Base-by-base conservation (phyloP, 1,284 basidiomycete species). In the Apiotrichum gracile region DNA sequence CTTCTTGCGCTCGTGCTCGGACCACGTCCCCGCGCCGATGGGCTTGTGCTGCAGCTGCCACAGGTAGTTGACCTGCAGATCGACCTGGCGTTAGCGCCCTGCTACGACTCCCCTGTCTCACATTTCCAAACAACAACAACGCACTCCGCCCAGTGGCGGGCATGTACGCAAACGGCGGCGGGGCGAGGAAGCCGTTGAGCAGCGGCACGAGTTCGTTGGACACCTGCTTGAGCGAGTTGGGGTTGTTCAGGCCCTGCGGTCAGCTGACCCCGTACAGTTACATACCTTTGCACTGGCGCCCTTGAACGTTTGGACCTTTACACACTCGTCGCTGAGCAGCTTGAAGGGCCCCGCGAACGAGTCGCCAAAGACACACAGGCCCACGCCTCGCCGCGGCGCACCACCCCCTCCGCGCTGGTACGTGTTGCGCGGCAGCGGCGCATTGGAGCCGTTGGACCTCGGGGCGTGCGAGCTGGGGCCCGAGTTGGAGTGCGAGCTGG, bases 31-130 rank as follows among this genome's bases (percentile, higher is more conserved):
- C 2, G 58, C 35, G 0, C 65, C 55, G 21, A 73, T 51, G 0
- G 66, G 64, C 54, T 69, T 70, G 46, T 69, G 57, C 47, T 66
- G 63, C 21, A 73, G 60, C 51, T 73, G 69, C 64, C 65, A 72
- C 22, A 73, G 64, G 46, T 73, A 72, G 62, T 73, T 73, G 57
- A 73, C 69, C 49, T 73, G 69, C 26, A 73, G 51, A 45, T 73
- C 71, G 51, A 73, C 70, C 70, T 73, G 59, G 12, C 2, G 35
- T 53, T 13, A 22, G 4, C 35, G 16, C 4, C 3, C n/a, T 7
- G 34, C 12, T 7, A n/a, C 13, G 47, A 49, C 66, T 54, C 14
- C 8, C 10, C n/a, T n/a, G 9, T 4, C 44, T 34, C 25, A 71
- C 71, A 55, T 72, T 73, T 1, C 70, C 71, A 39, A 72, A 73